A percentile compares a stretch with the other conserved stretches of the same genome.
phyloP scores from a whole-genome alignment of 139 green algal genomes.

The Micractinium conductrix region DNA sequence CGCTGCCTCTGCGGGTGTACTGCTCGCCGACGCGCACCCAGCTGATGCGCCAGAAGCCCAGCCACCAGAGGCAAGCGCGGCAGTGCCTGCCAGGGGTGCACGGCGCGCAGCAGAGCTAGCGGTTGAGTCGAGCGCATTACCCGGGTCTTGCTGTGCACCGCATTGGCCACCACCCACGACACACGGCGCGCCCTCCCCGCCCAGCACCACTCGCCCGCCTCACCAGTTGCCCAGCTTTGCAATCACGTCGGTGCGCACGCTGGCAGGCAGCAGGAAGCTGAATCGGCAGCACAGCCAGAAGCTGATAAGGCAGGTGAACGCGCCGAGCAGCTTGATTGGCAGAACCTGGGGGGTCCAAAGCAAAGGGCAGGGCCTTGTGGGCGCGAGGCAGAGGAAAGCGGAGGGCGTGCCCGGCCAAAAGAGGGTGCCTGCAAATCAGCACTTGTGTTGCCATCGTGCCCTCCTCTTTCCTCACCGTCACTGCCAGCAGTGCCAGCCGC shows the following conservation, averaged over 20 bases:
- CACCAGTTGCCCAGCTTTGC: conserved; percentile 58
- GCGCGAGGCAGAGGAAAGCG: neutral
- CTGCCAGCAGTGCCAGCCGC: conserved; percentile 48
- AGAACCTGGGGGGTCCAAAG: conserved; percentile 40
- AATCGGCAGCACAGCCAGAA: conserved; percentile 59
- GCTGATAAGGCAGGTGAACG: conserved; percentile 47
- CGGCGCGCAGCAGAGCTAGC: too few relatives aligned
- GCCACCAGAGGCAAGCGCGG: conserved; percentile 65
- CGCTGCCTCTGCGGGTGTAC: neutral
- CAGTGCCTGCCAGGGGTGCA: too few relatives aligned
- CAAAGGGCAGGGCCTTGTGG: neutral
- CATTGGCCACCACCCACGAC: too few relatives aligned
- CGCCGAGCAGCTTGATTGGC: conserved; percentile 57
- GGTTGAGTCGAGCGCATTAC: too few relatives aligned
- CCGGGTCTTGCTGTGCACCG: too few relatives aligned
- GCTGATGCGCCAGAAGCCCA: conserved; percentile 76
- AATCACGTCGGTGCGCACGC: conserved; percentile 28
- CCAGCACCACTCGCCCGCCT: too few relatives aligned
- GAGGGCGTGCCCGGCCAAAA: neutral
- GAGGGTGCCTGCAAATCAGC: too few relatives aligned
- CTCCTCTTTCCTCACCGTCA: conserved; percentile 38
- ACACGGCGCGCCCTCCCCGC: too few relatives aligned
- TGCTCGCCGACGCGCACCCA: conserved; percentile 53
- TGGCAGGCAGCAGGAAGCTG: conserved; percentile 37
- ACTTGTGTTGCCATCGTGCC: too few relatives aligned